Evolutionary conservation across 352 stramenopile genomes (phyloP), one percentile per base, ranked within the genome.

Genomic region (Pythium scleroteichum): DNA sequence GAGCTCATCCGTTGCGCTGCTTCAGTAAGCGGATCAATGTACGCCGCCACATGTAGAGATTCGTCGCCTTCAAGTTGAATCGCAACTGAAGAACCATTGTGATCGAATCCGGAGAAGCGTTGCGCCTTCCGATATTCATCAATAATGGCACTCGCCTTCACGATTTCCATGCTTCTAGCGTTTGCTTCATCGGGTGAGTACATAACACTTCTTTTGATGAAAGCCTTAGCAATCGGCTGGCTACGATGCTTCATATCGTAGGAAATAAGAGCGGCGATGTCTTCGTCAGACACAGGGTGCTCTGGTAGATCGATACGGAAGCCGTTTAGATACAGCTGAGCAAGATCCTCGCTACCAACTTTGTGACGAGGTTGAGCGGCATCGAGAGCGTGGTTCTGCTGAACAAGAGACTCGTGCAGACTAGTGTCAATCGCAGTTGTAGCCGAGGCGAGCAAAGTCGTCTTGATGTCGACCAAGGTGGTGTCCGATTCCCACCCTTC

Each of bases 11-110:
- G 75, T 58, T 98, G 95, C 42, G 89, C 84, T 10, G 88, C 81
- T 40, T 95, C 80, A 0, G 88, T 95, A 16, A 98, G 69, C 4
- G 95, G 95, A 47, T 98, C 92, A 20, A 98, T 53, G 42, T 97
- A 87, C 0, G 87, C 89, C 39, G 72, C 62, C 9, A 97, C 79
- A 10, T 73, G 56, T 22, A 97, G 65, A 3, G 73, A 76, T 23
- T 73, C 63, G 23, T 89, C 74, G 14, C 79, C 81, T 5, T 63
- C 41, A 7, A 88, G 54, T 5, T 62, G 44, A 20, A 79, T 77
- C 14, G 68, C 59, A 33, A 82, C 59, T 9, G 71, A 72, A 14
- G 74, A 79, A 7, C 68, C 61, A 27, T 69, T 64, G 17, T 80
- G 32, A 44, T 73, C 51, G 22, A 90, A 42, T 20, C 63, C 62